Conservation (phyloP, 306 rosid species). For the Vigna mungo region DNA sequence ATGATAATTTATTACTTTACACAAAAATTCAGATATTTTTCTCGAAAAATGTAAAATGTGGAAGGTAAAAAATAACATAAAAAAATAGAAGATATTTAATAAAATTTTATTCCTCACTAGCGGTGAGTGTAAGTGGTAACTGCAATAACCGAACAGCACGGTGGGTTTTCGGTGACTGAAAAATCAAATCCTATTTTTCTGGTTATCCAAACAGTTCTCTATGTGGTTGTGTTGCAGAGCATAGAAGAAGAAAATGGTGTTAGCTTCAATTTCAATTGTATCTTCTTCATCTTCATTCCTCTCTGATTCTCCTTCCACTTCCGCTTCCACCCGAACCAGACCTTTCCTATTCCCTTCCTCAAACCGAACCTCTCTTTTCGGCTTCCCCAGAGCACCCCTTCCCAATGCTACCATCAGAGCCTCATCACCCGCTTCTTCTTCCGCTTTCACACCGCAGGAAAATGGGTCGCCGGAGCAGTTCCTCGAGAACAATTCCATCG, state of each 20-base stretch:
- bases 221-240: not conserved
- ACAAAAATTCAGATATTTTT: too few relatives aligned
- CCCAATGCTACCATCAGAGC: constrained; percentile 37
- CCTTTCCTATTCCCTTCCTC: constrained; percentile 45
- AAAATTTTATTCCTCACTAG: not conserved
- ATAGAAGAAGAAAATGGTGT: constrained; percentile 47
- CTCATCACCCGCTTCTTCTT: constrained; percentile 15
- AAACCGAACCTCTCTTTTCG: constrained; percentile 36
- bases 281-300: constrained; percentile 63
- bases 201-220: constrained; percentile 49
- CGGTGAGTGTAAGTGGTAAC: constrained; percentile 17
- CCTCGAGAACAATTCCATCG: constrained; percentile 69
- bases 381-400: constrained; percentile 40
- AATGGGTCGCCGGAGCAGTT: constrained; percentile 80
- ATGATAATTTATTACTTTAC: too few relatives aligned
- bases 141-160: constrained; percentile 19
- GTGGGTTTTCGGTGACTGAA: constrained; percentile 32
- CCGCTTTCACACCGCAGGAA: constrained; percentile 15
- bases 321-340: constrained; percentile 46
- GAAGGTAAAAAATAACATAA: too few relatives aligned
- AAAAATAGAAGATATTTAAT: not conserved
- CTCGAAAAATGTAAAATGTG: too few relatives aligned
- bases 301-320: constrained; percentile 56
- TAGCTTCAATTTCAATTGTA: constrained; percentile 59
- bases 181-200: constrained; percentile 33